phyloP scores from a whole-genome alignment of 768 basidiomycete genomes.

The Russula compacta region DNA sequence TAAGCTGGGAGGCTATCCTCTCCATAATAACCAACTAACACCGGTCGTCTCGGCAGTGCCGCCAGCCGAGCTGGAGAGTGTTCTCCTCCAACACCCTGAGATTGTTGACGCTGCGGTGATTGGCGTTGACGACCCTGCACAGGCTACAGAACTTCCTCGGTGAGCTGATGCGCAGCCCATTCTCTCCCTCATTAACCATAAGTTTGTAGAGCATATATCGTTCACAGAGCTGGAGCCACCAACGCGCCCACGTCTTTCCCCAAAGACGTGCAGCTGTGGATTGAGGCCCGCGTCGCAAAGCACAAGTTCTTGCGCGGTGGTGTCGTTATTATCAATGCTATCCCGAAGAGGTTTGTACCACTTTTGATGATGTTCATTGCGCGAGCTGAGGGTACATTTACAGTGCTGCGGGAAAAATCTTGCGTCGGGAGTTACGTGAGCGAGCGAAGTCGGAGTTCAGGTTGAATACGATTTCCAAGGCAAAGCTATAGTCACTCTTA shows the following conservation, averaged over 20 bases:
- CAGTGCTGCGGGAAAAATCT: slow-evolving; percentile 83
- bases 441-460: slow-evolving; percentile 45
- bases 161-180: slow-evolving; percentile 21
- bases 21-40: neutral
- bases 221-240: slow-evolving; percentile 32
- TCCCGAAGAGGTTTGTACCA: slow-evolving; percentile 56
- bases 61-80: slow-evolving; percentile 76
- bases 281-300: slow-evolving; percentile 53
- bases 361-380: neutral
- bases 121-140: slow-evolving; percentile 52
- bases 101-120: slow-evolving; percentile 78
- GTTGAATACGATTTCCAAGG: neutral
- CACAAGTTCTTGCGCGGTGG: slow-evolving; percentile 78
- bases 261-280: slow-evolving; percentile 53
- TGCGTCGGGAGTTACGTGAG: slow-evolving; percentile 68
- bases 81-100: slow-evolving; percentile 65
- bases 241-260: slow-evolving; percentile 38
- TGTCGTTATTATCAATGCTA: slow-evolving; percentile 47
- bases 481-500: slow-evolving; percentile 14
- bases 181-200: neutral
- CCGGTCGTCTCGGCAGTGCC: slow-evolving; percentile 43
- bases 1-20: slow-evolving; percentile 21
- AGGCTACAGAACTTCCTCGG: slow-evolving; percentile 80
- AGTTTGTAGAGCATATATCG: slow-evolving; percentile 49
- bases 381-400: slow-evolving; percentile 3